Evolutionary conservation across 345 rosid genomes (phyloP).

Genomic region (Dipteronia dyeriana): DNA sequence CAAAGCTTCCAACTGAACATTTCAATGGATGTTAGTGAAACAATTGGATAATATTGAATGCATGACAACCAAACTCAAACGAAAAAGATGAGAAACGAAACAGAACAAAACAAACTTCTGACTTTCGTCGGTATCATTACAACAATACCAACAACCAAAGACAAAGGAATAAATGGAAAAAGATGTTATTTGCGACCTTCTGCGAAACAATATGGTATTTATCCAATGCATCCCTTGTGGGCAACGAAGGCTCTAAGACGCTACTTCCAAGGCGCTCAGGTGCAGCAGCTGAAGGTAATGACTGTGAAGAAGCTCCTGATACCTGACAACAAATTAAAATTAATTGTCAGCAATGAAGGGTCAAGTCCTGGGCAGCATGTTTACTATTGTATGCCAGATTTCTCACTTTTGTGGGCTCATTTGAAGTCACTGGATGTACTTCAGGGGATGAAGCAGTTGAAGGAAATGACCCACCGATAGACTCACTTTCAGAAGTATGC

Average conservation of each 20-base stretch:
- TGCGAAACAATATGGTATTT: slow-evolving; percentile 79
- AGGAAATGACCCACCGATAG: slow-evolving; percentile 48
- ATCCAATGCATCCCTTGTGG: slow-evolving; percentile 92
- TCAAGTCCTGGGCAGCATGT: background rate
- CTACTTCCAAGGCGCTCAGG: slow-evolving; percentile 63
- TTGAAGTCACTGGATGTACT: slow-evolving; percentile 44
- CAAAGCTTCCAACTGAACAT: slow-evolving; percentile 77
- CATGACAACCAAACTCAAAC: slow-evolving; percentile 2
- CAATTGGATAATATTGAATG: background rate
- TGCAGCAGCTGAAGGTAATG: slow-evolving; percentile 49
- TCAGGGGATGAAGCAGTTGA: slow-evolving; percentile 52
- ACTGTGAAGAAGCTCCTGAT: slow-evolving; percentile 48
- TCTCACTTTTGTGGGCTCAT: slow-evolving; percentile 56
- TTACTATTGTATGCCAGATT: slow-evolving; percentile 7
- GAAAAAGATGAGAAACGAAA: background rate
- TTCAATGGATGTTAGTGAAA: slow-evolving; percentile 27
- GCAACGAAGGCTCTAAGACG: slow-evolving; percentile 63
- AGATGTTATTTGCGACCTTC: slow-evolving; percentile 51
- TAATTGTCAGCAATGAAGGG: slow-evolving; percentile 16
- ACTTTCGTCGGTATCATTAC: background rate
- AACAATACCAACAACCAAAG: too few relatives aligned
- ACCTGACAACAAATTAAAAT: slow-evolving; percentile 38
- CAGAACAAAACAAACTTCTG: background rate
- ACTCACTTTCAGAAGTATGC: slow-evolving; percentile 48
- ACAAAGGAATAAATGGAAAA: background rate